These are phyloP conservation scores for Chytriomyces sp. DNA, from an alignment of 192 early-diverging fungal species.

Conservation along the genomic window DNA sequence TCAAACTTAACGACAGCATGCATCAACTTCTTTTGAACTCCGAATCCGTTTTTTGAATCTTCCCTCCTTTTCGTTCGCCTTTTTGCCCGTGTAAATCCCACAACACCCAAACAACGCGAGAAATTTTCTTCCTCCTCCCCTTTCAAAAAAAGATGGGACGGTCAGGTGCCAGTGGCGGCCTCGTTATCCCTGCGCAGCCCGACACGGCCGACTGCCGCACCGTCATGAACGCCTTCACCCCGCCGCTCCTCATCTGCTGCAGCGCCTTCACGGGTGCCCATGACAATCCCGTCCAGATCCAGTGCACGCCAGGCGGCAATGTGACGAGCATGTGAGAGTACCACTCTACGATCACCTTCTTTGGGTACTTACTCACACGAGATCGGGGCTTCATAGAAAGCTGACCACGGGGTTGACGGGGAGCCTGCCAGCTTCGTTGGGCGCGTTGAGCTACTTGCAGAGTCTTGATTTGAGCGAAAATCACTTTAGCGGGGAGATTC, in stretches of 20 bases:
- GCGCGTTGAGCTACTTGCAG: not conserved
- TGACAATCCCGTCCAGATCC: not conserved
- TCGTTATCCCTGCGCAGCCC: not conserved
- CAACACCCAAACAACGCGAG: not conserved
- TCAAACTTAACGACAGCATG: not conserved
- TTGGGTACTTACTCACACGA: not conserved
- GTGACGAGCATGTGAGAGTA: not conserved
- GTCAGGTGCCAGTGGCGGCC: not conserved
- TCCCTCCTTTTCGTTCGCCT: not conserved
- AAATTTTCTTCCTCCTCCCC: not conserved
- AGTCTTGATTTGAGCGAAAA: not conserved
- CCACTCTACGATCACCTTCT: not conserved
- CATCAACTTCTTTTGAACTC: not conserved
- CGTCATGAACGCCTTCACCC: not conserved
- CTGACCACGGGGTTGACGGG: not conserved
- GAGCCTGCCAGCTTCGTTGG: not conserved
- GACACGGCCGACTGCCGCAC: not conserved
- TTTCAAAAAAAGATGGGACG: not conserved
- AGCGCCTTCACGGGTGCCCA: not conserved
- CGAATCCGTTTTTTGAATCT: not conserved
- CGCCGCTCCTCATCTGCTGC: not conserved
- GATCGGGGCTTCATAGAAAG: not conserved
- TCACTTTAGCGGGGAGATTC: not conserved
- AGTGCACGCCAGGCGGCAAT: not conserved
- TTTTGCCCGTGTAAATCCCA: not conserved